Conservation (phyloP, 768 basidiomycete species). For the Mycena haematopus region DNA sequence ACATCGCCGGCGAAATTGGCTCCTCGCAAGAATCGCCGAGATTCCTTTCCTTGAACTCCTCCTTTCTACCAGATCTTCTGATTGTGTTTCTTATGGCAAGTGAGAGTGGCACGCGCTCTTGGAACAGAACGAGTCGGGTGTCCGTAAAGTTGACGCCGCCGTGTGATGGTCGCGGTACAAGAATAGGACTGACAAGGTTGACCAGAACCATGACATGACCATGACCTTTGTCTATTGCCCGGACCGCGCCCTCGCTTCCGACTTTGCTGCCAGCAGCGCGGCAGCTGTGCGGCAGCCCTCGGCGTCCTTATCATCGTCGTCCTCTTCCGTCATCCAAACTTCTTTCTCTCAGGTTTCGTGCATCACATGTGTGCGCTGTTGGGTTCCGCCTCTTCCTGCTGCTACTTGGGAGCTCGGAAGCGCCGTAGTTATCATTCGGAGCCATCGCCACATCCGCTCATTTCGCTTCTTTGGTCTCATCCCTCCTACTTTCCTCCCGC, state of each 20-base stretch:
- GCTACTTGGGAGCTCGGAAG: not conserved
- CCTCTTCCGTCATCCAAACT: not conserved
- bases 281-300: not conserved
- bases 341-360: not conserved
- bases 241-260: conserved; percentile 9
- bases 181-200: conserved; percentile 1
- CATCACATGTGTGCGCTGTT: not conserved
- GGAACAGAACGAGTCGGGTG: conserved; percentile 11
- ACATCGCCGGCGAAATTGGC: too few relatives aligned
- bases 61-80: not conserved
- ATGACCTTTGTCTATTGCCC: conserved; percentile 4
- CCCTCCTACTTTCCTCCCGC: not conserved
- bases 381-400: not conserved
- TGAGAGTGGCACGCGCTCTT: conserved; percentile 4
- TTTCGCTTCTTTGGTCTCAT: not conserved
- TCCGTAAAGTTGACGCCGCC: conserved; percentile 1
- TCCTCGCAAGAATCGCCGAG: too few relatives aligned
- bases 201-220: not conserved
- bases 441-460: not conserved
- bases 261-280: not conserved
- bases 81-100: not conserved
- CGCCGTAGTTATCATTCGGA: conserved; percentile 1
- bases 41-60: not conserved
- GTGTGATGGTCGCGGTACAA: conserved; percentile 8
- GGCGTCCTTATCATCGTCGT: not conserved